phyloP scores from a whole-genome alignment of 495 filamentous ascomycete genomes.

The Corynascus novoguineensis region DNA sequence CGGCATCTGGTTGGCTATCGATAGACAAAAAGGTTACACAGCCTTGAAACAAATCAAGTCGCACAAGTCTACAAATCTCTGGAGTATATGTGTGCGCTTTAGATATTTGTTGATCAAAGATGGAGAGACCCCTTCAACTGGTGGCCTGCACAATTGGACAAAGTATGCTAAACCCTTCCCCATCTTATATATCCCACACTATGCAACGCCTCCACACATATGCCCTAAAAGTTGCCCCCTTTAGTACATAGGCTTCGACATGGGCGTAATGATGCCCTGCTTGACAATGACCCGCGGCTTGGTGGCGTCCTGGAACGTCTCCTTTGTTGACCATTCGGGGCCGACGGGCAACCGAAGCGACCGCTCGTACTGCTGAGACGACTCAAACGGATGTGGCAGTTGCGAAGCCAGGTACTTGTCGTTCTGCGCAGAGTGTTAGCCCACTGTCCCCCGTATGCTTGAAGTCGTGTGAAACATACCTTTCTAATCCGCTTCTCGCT shows the following conservation, averaged over 20 bases:
- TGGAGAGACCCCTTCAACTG: not conserved
- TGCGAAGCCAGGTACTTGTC: constrained; percentile 75
- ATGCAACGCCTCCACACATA: constrained; percentile 2
- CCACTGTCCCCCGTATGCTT: not conserved
- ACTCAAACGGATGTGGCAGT: constrained; percentile 85
- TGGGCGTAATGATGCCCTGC: constrained; percentile 83
- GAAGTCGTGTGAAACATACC: constrained; percentile 43
- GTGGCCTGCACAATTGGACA: no score
- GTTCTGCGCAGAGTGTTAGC: constrained; percentile 57
- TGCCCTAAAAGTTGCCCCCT: not conserved
- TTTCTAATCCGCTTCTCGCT: constrained; percentile 89
- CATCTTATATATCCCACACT: constrained; percentile 16
- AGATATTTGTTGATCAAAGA: not conserved
- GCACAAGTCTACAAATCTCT: not conserved
- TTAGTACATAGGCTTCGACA: constrained; percentile 68
- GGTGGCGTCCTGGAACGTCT: constrained; percentile 80
- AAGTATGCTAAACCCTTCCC: not conserved
- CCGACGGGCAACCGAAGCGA: constrained; percentile 81
- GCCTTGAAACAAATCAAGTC: not conserved
- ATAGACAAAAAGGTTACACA: constrained; percentile 4
- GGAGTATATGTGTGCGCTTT: not conserved
- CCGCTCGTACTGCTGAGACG: constrained; percentile 81
- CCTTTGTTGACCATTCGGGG: constrained; percentile 91
- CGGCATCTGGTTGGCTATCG: not conserved
- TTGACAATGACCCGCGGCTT: constrained; percentile 91